Conservation (phyloP, 1,284 basidiomycete genomes). For the Puccinia horiana region DNA sequence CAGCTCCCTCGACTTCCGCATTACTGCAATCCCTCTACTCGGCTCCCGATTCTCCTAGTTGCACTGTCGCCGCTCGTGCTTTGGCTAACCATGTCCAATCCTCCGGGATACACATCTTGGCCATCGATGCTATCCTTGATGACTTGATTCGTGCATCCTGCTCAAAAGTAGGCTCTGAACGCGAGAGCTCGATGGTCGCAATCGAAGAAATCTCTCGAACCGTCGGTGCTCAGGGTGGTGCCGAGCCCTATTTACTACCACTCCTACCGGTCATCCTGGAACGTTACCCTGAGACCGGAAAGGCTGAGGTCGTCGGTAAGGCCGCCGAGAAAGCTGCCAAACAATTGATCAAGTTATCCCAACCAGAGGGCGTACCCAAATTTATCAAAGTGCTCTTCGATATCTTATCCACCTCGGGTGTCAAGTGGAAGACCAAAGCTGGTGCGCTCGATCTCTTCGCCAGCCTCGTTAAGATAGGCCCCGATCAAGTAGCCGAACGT, state of each 20-base stretch:
- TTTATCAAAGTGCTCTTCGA: slow-evolving; percentile 73
- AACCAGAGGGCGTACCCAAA: slow-evolving; percentile 72
- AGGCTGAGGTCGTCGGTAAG: slow-evolving; percentile 69
- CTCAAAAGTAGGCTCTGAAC: slow-evolving; percentile 87
- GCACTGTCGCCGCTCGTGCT: slow-evolving; percentile 57
- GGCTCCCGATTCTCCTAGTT: slow-evolving; percentile 52
- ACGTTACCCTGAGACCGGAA: slow-evolving; percentile 87
- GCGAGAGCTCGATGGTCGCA: slow-evolving; percentile 84
- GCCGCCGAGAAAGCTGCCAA: slow-evolving; percentile 82
- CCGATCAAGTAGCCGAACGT: slow-evolving; percentile 80
- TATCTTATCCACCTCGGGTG: slow-evolving; percentile 69
- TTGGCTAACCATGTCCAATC: slow-evolving; percentile 59
- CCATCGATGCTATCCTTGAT: slow-evolving; percentile 58
- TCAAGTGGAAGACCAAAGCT: slow-evolving; percentile 94
- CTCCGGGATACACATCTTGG: slow-evolving; percentile 57
- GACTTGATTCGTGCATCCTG: slow-evolving; percentile 66
- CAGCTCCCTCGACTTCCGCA: slow-evolving; percentile 52
- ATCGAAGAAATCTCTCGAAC: slow-evolving; percentile 62
- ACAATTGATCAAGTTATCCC: slow-evolving; percentile 79
- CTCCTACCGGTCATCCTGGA: slow-evolving; percentile 79
- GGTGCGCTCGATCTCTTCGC: slow-evolving; percentile 73
- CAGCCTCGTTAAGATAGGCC: slow-evolving; percentile 56
- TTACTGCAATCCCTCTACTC: slow-evolving; percentile 55
- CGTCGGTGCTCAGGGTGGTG: slow-evolving; percentile 69
- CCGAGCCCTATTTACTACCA: slow-evolving; percentile 77